Evolutionary conservation across 768 basidiomycete genomes (phyloP), one percentile per base, ranked within the genome.

Genomic region (Suillus plorans): DNA sequence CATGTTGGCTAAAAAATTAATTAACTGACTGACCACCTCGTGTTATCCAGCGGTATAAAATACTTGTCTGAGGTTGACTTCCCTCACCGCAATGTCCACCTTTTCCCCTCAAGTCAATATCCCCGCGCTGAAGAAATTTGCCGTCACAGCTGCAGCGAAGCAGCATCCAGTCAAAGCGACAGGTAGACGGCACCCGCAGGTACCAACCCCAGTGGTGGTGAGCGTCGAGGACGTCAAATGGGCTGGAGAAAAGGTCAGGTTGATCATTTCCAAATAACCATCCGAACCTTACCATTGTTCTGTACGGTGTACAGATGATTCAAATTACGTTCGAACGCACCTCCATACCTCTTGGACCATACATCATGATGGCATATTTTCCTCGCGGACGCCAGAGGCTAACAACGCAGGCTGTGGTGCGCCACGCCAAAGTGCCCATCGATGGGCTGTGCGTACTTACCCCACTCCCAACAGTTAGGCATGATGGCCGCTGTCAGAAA

Each of bases 401-500:
- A 53, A 71, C 70, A 22, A 76, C 75, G 25, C 76, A 76, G 62
- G 69, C 74, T 18, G 63, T 76, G 63, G 74, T 76, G 64, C 60
- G 73, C 57, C 13, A 61, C 52, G 50, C 36, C 36, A 36, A 58
- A 45, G 55, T 49, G 31, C 31, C 39, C n/a, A 57, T 42, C 25
- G 22, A 6, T 13, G 37, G 20, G 31, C 62, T 13, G 22, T 7
- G 31, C 41, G 22, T 25, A n/a, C 57, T 62, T 56, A 64, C 53
- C 18, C 44, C 22, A 42, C 52, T 61, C 34, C 28, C 52, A 36
- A 47, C 64, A 76, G 74, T 71, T 76, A 44, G 74, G 74, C 45
- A 76, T 76, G 74, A 71, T 74, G 22, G 64, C 69, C 37, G 67
- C 73, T 61, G 69, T 69, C 22, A 61, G 42, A 16, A 58, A 66